Evolutionary conservation across 192 early-diverging fungal genomes (phyloP).

Genomic region (Umbelopsis vinacea): DNA sequence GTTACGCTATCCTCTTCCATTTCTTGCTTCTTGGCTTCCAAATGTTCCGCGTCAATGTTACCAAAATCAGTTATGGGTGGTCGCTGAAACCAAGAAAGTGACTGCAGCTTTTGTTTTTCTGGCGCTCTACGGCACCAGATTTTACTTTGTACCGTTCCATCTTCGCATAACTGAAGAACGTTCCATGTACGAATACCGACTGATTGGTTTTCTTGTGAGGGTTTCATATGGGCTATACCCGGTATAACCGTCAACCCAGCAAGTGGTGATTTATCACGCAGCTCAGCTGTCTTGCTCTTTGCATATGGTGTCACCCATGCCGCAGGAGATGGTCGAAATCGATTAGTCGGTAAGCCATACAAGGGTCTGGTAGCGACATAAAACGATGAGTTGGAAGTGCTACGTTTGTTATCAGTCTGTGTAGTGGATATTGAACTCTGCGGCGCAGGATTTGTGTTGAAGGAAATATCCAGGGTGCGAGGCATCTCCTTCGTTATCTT

Average conservation of each 20-base stretch:
- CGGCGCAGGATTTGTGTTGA: not conserved
- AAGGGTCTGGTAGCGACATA: not conserved
- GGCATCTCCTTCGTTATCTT: not conserved
- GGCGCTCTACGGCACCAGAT: not conserved
- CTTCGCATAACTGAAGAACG: constrained; percentile 1
- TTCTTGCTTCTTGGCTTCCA: not conserved
- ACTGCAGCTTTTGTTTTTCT: not conserved
- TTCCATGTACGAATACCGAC: not conserved
- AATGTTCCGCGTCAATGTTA: not conserved
- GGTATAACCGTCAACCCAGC: constrained; percentile 6
- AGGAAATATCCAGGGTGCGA: not conserved
- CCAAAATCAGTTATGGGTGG: not conserved
- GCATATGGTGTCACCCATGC: constrained; percentile 9
- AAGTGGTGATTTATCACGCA: not conserved
- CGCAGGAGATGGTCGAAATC: not conserved
- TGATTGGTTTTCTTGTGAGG: not conserved
- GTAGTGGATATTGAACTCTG: not conserved
- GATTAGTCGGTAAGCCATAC: not conserved
- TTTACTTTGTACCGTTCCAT: not conserved
- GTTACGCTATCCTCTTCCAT: not conserved
- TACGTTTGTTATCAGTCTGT: not conserved
- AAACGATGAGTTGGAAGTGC: not conserved
- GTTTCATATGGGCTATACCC: not conserved
- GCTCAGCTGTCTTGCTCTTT: not conserved
- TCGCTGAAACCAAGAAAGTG: not conserved